Conservation (phyloP, 2,329 filamentous ascomycete species). For the Fusarium temperatum region DNA sequence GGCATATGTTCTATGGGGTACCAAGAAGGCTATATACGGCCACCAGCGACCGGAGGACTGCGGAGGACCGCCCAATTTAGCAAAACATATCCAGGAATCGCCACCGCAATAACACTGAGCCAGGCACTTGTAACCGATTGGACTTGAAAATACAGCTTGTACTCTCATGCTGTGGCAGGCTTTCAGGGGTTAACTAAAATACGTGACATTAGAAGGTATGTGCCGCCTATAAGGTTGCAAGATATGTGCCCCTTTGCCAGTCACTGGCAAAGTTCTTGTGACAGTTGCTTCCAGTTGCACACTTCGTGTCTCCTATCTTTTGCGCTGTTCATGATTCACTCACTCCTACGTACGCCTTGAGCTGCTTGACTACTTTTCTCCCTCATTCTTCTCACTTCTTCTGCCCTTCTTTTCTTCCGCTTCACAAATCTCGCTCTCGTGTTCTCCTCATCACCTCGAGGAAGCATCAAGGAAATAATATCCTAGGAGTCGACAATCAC, state of each 20-base stretch:
- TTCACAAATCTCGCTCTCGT: not conserved
- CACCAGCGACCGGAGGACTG: conserved; percentile 9
- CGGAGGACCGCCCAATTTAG: not conserved
- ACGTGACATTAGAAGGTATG: not conserved
- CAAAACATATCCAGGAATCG: not conserved
- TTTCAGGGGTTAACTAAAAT: not conserved
- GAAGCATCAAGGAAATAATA: conserved; percentile 3
- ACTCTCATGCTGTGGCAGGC: conserved; percentile 32
- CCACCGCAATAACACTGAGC: not conserved
- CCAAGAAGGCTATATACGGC: conserved; percentile 2
- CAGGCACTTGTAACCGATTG: conserved; percentile 18
- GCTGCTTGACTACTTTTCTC: not conserved
- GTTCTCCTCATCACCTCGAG: conserved; percentile 5
- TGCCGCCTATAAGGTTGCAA: conserved; percentile 20
- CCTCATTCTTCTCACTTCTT: not conserved
- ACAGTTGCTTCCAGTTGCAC: conserved; percentile 36
- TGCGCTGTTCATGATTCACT: conserved; percentile 13
- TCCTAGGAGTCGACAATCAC: not conserved
- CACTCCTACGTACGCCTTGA: not conserved
- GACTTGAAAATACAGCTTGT: conserved; percentile 24
- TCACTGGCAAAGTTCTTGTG: conserved; percentile 29
- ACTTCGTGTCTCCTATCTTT: conserved; percentile 6
- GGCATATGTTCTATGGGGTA: not conserved
- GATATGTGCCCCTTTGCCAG: conserved; percentile 12
- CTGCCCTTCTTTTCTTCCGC: not conserved